Evolutionary conservation across 306 rosid genomes (phyloP).

Genomic region (Psophocarpus tetragonolobus): DNA sequence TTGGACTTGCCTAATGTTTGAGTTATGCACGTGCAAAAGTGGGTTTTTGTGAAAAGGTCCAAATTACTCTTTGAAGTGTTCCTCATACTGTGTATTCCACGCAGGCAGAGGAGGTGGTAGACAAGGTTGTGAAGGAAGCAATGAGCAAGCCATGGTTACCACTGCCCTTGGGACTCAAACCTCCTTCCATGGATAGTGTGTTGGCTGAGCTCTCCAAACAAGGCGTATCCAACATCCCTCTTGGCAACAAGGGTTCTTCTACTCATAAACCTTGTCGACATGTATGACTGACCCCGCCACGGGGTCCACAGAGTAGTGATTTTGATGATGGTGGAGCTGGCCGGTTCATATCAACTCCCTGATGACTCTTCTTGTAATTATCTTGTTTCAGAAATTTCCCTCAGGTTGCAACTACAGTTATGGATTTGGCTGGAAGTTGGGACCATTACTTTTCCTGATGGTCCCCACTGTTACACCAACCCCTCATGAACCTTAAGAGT

Average conservation of each 20-base stretch:
- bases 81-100: neutral
- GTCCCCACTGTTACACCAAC: conserved; percentile 19
- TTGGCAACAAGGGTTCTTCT: conserved; percentile 34
- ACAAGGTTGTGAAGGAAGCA: conserved; percentile 84
- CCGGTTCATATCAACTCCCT: conserved; percentile 6
- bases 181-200: conserved; percentile 85
- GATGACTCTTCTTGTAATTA: conserved; percentile 1
- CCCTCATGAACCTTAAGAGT: neutral
- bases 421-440: conserved; percentile 31
- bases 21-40: neutral
- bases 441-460: conserved; percentile 31
- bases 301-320: conserved; percentile 7
- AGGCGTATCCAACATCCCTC: conserved; percentile 71
- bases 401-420: conserved; percentile 13
- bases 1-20: neutral
- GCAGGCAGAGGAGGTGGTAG: conserved; percentile 94
- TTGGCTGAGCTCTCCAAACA: conserved; percentile 75
- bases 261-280: conserved; percentile 8
- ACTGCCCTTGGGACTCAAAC: conserved; percentile 85
- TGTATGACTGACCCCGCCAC: neutral
- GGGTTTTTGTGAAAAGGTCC: neutral
- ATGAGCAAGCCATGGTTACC: conserved; percentile 96
- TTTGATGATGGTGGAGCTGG: neutral
- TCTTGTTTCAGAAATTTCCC: conserved; percentile 8
- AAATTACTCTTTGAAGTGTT: neutral